Percentiles rank a stretch among this genome's conserved stretches.
Conservation (phyloP, 768 basidiomycete species). For the Rhizopogon roseolus region DNA sequence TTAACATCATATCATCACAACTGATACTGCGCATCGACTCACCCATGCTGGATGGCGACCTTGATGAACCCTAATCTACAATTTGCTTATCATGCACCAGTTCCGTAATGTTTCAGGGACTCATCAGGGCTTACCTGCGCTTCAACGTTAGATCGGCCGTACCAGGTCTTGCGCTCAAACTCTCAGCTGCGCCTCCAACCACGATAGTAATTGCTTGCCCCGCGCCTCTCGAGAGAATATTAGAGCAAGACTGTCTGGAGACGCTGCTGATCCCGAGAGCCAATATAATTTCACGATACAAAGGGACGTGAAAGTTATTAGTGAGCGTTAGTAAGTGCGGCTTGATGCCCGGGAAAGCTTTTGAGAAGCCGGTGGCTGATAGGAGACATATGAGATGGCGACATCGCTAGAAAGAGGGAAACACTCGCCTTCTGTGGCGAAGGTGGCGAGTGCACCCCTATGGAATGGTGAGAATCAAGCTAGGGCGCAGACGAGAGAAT, state of each 20-base stretch:
- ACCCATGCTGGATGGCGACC: conserved; percentile 87
- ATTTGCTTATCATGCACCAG: neutral
- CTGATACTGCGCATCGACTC: conserved; percentile 11
- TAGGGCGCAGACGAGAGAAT: neutral
- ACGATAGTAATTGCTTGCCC: conserved; percentile 86
- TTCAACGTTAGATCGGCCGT: conserved; percentile 86
- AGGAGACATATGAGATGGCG: neutral
- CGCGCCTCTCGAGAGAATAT: conserved; percentile 65
- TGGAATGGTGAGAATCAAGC: neutral
- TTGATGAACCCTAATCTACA: conserved; percentile 91
- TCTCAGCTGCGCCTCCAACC: conserved; percentile 94
- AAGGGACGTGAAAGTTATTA: conserved; percentile 86
- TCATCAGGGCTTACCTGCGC: conserved; percentile 45
- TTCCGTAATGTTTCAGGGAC: neutral
- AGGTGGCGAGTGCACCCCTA: conserved; percentile 94
- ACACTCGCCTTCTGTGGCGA: conserved; percentile 80
- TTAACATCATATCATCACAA: neutral
- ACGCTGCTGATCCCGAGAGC: conserved; percentile 90
- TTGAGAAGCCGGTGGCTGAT: conserved; percentile 85
- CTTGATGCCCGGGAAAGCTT: conserved; percentile 82
- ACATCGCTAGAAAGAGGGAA: neutral
- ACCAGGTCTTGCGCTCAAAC: conserved; percentile 91
- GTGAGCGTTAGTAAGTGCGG: conserved; percentile 91
- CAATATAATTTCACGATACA: conserved; percentile 90
- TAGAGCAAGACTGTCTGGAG: conserved; percentile 83